Conservation (phyloP, 2,329 filamentous ascomycete genomes). For the Cordyceps cateniannulata region DNA sequence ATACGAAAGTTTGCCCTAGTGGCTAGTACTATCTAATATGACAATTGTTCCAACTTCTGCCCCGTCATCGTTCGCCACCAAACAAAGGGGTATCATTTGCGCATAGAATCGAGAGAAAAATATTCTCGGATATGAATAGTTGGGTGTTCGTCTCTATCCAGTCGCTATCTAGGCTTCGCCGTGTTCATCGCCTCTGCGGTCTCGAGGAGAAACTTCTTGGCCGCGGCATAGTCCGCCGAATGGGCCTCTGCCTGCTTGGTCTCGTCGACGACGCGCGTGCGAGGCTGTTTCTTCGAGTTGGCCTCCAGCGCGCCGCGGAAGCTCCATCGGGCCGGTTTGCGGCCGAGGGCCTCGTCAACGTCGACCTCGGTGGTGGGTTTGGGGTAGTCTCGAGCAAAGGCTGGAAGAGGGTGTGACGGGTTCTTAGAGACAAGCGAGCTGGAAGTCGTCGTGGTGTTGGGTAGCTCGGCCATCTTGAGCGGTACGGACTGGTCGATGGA, state of each 20-base stretch:
- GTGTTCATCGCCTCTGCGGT: neutral
- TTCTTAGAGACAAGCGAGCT: slow-evolving; percentile 8
- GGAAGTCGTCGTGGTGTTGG: slow-evolving; percentile 9
- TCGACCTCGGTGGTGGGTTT: slow-evolving; percentile 34
- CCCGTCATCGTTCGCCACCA: neutral
- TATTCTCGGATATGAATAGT: neutral
- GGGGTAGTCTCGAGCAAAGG: slow-evolving; percentile 31
- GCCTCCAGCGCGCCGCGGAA: slow-evolving; percentile 30
- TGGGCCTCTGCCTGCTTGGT: slow-evolving; percentile 28
- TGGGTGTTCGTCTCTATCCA: neutral
- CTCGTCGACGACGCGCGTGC: slow-evolving; percentile 17
- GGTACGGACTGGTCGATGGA: too few species aligned
- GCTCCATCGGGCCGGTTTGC: slow-evolving; percentile 37
- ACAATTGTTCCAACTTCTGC: neutral
- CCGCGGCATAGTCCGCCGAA: slow-evolving; percentile 36
- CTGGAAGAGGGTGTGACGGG: slow-evolving; percentile 26
- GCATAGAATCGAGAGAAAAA: neutral
- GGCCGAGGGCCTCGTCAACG: slow-evolving; percentile 36
- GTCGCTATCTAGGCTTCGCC: slow-evolving; percentile 20
- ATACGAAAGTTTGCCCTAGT: neutral
- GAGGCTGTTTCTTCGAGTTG: slow-evolving; percentile 19
- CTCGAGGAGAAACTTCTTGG: slow-evolving; percentile 42
- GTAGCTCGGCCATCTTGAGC: too few species aligned
- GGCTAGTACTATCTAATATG: neutral
- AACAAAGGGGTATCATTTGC: slow-evolving; percentile 5